Base-by-base conservation (phyloP, 2,329 filamentous ascomycete genomes). In the Aspergillus awamori region DNA sequence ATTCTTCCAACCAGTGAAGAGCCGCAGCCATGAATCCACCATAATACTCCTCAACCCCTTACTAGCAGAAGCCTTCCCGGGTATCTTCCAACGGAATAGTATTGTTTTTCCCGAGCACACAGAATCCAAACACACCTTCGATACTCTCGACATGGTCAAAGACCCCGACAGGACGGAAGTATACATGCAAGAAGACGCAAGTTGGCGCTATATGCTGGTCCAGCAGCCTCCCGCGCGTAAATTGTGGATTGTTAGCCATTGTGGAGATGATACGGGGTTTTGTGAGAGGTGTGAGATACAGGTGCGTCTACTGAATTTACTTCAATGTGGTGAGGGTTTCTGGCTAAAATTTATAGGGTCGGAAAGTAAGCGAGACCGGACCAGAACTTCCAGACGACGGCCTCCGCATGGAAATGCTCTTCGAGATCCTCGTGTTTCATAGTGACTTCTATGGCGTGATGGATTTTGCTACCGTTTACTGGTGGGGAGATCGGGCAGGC, bases 151-250 rank as follows among this genome's bases (percentile, higher is more conserved):
- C 15, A 30, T 30, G 20, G 30, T 53, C 26, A 26, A n/a, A 26
- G 17, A 48, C 13, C 53, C 53, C 11, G 13, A 20, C 3, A 43
- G 26, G 33, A 47, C 47, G 8, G 49, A 20, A 13, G 39, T 26
- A 5, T 59, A 53, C 39, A 41, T 53, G n/a, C 30, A 43, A n/a
- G 22, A 28, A 3, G 26, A 33, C 22, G 57, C 57, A 22, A 59
- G 57, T 28, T 59, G 57, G 57, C 41, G 57, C 15, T 39, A 38
- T 5, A 59, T 59, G 57, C 57, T 59, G 6, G n/a, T 53, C 7
- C 57, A 53, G 5, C 57, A 59, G n/a, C 57, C 57, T 6, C 57
- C 57, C 10, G 17, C 20, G 4, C 17, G 8, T 8, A 2, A 17
- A 28, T 5, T 51, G 0, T 7, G 24, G 3, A 17, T 30, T 2